phyloP scores from a whole-genome alignment of 768 basidiomycete genomes.

The Mycena indigotica region DNA sequence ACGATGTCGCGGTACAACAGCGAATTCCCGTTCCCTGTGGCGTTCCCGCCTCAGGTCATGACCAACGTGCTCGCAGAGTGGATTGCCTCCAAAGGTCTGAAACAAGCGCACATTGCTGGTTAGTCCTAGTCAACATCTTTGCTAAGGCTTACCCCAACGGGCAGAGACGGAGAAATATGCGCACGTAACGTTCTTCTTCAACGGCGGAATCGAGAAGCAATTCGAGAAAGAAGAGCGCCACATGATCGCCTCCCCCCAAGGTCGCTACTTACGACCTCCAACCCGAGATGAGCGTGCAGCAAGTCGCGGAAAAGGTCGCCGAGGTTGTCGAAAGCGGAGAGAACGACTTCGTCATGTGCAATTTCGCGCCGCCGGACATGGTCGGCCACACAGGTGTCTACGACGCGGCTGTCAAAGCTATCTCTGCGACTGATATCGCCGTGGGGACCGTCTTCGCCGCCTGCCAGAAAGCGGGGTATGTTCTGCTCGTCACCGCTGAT shows the following conservation, averaged over 20 bases:
- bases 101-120: slow-evolving; percentile 90
- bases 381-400: slow-evolving; percentile 93
- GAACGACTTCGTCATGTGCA: slow-evolving; percentile 95
- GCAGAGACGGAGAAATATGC: slow-evolving; percentile 97
- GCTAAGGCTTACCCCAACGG: background rate
- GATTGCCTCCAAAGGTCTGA: slow-evolving; percentile 75
- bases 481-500: slow-evolving; percentile 87
- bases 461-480: slow-evolving; percentile 82
- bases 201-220: slow-evolving; percentile 93
- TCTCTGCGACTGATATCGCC: slow-evolving; percentile 85
- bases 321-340: slow-evolving; percentile 70
- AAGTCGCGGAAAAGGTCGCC: slow-evolving; percentile 91
- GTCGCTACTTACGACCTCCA: slow-evolving; percentile 93
- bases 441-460: slow-evolving; percentile 88
- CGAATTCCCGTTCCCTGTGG: slow-evolving; percentile 86
- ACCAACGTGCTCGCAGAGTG: slow-evolving; percentile 94
- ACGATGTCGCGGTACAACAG: slow-evolving; percentile 95
- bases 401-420: slow-evolving; percentile 89
- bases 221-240: slow-evolving; percentile 80
- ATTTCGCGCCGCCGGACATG: slow-evolving; percentile 98
- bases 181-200: slow-evolving; percentile 98
- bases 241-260: slow-evolving; percentile 90
- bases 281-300: slow-evolving; percentile 87
- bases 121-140: slow-evolving; percentile 20
- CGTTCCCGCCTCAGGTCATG: slow-evolving; percentile 95